phyloP scores from a whole-genome alignment of 192 early-diverging fungal species.

The Coemansia guatemalensis region DNA sequence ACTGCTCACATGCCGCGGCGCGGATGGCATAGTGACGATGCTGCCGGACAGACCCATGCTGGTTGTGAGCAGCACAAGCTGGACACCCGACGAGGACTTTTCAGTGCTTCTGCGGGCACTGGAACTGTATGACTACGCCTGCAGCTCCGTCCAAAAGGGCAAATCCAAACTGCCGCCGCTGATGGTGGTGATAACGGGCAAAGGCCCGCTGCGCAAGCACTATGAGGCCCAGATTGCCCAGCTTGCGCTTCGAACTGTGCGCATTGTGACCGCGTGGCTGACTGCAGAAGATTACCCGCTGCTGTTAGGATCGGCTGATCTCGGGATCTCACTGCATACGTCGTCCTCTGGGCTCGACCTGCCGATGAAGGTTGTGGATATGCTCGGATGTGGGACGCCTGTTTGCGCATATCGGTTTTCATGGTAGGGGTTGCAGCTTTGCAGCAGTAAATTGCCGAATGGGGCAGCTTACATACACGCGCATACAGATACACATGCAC shows the following conservation, averaged over 20 bases:
- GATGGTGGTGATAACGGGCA: slow-evolving; percentile 88
- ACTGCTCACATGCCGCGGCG: slow-evolving; percentile 24
- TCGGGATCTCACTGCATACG: slow-evolving; percentile 91
- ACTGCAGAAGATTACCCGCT: slow-evolving; percentile 78
- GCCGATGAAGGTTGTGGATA: slow-evolving; percentile 98
- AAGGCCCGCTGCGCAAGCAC: slow-evolving; percentile 73
- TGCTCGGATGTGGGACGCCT: slow-evolving; percentile 95
- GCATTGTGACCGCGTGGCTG: slow-evolving; percentile 82
- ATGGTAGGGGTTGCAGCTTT: slow-evolving; percentile 40
- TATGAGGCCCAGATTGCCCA: slow-evolving; percentile 68
- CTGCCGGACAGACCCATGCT: slow-evolving; percentile 66
- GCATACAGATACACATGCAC: not conserved
- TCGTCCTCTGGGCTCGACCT: slow-evolving; percentile 95
- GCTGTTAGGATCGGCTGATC: slow-evolving; percentile 88
- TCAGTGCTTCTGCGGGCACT: slow-evolving; percentile 71
- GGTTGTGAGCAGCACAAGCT: slow-evolving; percentile 86
- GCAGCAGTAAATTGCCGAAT: slow-evolving; percentile 5
- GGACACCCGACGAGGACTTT: slow-evolving; percentile 98
- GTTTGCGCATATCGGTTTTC: slow-evolving; percentile 74
- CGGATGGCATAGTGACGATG: slow-evolving; percentile 24
- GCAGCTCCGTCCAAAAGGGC: slow-evolving; percentile 4
- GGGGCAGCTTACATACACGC: not conserved
- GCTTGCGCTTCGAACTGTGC: slow-evolving; percentile 55
- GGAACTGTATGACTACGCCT: slow-evolving; percentile 53
- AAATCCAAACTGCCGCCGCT: slow-evolving; percentile 55